Percentiles rank a stretch among this genome's conserved stretches.
These are phyloP conservation scores for Saturnispora quitensis DNA, from an alignment of 805 yeast species.

Conservation along the genomic window DNA sequence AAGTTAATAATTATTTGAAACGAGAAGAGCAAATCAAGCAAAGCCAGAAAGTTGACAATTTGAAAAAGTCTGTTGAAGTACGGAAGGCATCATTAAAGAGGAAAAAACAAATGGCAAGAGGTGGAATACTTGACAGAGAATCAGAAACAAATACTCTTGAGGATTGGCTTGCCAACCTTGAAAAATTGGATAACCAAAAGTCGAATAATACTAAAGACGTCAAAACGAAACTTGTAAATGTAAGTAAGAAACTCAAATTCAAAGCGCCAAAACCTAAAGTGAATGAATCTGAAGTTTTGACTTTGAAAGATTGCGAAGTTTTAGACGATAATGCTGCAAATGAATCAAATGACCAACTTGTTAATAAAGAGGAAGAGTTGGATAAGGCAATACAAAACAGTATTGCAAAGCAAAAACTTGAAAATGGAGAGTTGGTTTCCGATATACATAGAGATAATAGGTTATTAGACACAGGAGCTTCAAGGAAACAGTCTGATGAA, in stretches of 20 bases:
- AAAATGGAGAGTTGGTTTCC: constrained; percentile 23
- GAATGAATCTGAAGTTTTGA: constrained; percentile 33
- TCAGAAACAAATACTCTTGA: constrained; percentile 25
- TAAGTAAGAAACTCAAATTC: background rate
- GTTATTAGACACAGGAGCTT: constrained; percentile 16
- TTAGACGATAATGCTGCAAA: constrained; percentile 9
- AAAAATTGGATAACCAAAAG: constrained; percentile 10
- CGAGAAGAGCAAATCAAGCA: constrained; percentile 27
- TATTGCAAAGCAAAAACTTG: constrained; percentile 16
- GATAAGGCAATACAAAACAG: constrained; percentile 17
- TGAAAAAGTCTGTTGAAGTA: constrained; percentile 12
- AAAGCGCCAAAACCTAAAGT: background rate
- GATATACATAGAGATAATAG: constrained; percentile 18
- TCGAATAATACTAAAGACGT: background rate
- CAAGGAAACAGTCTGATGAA: background rate
- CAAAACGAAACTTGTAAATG: background rate
- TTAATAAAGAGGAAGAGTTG: constrained; percentile 27
- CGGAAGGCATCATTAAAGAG: constrained; percentile 16
- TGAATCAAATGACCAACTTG: constrained; percentile 31
- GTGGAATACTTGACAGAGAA: constrained; percentile 21
- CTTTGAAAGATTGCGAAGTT: constrained; percentile 39
- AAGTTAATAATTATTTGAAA: constrained; percentile 30
- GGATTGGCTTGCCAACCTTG: constrained; percentile 27
- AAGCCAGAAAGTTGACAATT: constrained; percentile 21
- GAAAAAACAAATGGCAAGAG: constrained; percentile 17